A percentile compares a stretch with the other conserved stretches of the same genome.
phyloP scores from a whole-genome alignment of 345 rosid genomes.

The Salix caprea region DNA sequence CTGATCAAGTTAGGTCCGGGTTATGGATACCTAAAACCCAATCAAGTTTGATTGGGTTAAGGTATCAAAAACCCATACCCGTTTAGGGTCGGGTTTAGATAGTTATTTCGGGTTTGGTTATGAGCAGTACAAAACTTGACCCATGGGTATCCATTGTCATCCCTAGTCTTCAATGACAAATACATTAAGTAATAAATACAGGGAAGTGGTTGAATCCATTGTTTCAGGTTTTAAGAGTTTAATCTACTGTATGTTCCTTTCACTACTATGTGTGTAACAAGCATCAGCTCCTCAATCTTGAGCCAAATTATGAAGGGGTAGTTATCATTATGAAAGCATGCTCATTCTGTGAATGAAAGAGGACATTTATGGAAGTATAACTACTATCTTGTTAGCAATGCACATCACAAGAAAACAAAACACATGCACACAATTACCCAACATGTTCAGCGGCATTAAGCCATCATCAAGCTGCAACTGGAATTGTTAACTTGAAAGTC shows the following conservation, averaged over 20 bases:
- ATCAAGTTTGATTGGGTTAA: no score
- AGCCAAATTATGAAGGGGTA: no score
- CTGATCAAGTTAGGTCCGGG: no score
- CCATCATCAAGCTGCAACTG: neutral
- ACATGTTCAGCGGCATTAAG: neutral
- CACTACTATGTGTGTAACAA: neutral
- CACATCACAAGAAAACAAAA: conserved; percentile 7
- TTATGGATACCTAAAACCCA: no score
- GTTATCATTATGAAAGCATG: neutral
- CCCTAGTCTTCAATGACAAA: no score
- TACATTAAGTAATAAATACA: neutral
- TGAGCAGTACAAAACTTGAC: no score
- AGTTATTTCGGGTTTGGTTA: no score
- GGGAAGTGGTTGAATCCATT: neutral
- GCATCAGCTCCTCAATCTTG: neutral
- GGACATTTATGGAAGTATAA: neutral
- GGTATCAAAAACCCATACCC: no score
- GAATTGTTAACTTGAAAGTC: no score
- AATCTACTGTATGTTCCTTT: neutral
- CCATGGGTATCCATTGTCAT: no score
- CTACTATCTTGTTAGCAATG: neutral
- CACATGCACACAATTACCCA: neutral
- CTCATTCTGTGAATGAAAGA: neutral
- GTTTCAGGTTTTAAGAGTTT: neutral
- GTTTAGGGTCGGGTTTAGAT: no score